These are phyloP conservation scores for Fonsecaea pugnacius DNA, from an alignment of 2,329 filamentous ascomycete genomes.

Conservation along the genomic window DNA sequence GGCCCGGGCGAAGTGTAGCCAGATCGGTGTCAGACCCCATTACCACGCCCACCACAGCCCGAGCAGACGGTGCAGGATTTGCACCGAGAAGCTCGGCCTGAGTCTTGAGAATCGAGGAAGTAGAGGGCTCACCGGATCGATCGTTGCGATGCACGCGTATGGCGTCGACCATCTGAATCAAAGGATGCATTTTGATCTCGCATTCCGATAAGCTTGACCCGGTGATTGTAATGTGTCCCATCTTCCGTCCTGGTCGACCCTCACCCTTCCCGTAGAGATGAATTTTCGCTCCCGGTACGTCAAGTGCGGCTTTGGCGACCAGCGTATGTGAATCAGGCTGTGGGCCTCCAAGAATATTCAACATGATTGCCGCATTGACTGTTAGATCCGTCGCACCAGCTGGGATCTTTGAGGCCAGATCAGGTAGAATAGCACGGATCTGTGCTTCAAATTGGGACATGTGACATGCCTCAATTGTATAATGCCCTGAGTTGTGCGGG, in stretches of 20 bases:
- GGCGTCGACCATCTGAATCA: slow-evolving; percentile 77
- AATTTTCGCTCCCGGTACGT: slow-evolving; percentile 64
- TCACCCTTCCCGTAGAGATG: slow-evolving; percentile 91
- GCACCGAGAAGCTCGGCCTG: slow-evolving; percentile 26
- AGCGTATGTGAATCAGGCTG: slow-evolving; percentile 65
- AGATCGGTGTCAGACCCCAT: slow-evolving; percentile 54
- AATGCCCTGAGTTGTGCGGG: slow-evolving; percentile 90
- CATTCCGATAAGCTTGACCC: slow-evolving; percentile 69
- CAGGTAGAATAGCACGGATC: slow-evolving; percentile 73
- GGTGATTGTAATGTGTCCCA: slow-evolving; percentile 88
- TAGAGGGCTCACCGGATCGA: slow-evolving; percentile 39
- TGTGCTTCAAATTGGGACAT: slow-evolving; percentile 93
- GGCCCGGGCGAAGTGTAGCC: slow-evolving; percentile 39
- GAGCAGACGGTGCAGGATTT: slow-evolving; percentile 31
- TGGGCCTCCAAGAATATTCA: slow-evolving; percentile 62
- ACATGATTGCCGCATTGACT: slow-evolving; percentile 56
- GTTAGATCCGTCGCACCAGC: slow-evolving; percentile 51
- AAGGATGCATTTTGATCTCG: slow-evolving; percentile 68
- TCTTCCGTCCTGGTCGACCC: slow-evolving; percentile 86
- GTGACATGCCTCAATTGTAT: slow-evolving; percentile 88
- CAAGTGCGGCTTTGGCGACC: slow-evolving; percentile 61
- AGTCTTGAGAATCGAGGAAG: slow-evolving; percentile 26
- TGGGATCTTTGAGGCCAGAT: slow-evolving; percentile 63
- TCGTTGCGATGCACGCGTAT: slow-evolving; percentile 70
- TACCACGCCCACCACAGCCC: slow-evolving; percentile 50